These are phyloP conservation scores for Yamadazyma trypodendri DNA, from an alignment of 1,139 yeast species.

Conservation along the genomic window DNA sequence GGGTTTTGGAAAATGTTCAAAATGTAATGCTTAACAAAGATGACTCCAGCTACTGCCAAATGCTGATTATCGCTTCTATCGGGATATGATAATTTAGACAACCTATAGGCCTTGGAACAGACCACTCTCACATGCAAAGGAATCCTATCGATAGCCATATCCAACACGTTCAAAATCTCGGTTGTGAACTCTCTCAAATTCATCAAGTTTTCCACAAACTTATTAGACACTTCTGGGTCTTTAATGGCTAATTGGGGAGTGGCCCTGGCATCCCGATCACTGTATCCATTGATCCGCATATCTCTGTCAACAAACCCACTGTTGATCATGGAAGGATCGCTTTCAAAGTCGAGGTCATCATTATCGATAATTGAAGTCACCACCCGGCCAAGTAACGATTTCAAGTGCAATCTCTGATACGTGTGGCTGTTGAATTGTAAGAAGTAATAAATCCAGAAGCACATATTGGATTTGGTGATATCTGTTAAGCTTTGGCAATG, in stretches of 20 bases:
- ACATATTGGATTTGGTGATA: conserved; percentile 30
- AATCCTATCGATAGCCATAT: conserved; percentile 39
- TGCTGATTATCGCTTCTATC: conserved; percentile 52
- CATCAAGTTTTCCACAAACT: conserved; percentile 74
- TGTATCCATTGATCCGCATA: conserved; percentile 42
- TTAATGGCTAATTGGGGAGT: conserved; percentile 74
- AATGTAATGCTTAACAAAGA: conserved; percentile 62
- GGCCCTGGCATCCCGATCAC: conserved; percentile 28
- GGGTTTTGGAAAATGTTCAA: conserved; percentile 69
- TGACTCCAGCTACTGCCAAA: conserved; percentile 66
- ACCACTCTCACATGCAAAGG: conserved; percentile 62
- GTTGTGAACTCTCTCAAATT: conserved; percentile 69
- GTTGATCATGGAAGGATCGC: conserved; percentile 74
- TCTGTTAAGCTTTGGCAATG: conserved; percentile 31
- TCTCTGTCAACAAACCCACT: conserved; percentile 47
- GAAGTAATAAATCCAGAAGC: conserved; percentile 53
- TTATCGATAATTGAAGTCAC: conserved; percentile 49
- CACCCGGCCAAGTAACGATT: conserved; percentile 52
- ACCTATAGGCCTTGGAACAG: conserved; percentile 31
- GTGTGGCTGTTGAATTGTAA: conserved; percentile 57
- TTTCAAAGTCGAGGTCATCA: conserved; percentile 67
- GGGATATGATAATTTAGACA: conserved; percentile 47
- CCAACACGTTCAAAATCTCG: conserved; percentile 47
- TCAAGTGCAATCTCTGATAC: conserved; percentile 57
- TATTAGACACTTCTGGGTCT: conserved; percentile 65